Percentiles rank a stretch among this genome's conserved stretches.
Evolutionary conservation across 306 rosid genomes (phyloP).

Genomic region (Abrus pulchellus): DNA sequence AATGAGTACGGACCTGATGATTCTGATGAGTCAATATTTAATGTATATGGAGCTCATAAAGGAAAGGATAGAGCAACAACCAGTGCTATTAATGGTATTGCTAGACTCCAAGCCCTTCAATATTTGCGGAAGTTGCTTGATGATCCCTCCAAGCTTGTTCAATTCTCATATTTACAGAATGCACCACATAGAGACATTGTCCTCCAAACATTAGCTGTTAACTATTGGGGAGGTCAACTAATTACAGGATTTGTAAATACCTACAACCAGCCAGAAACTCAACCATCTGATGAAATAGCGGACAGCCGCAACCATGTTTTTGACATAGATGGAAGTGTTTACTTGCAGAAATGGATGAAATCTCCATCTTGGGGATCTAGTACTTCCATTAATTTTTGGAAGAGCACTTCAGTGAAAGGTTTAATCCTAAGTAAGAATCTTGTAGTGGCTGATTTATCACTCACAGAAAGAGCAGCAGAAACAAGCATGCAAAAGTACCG

Average conservation of each 20-base stretch:
- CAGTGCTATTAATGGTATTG: conserved; percentile 74
- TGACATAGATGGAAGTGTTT: conserved; percentile 93
- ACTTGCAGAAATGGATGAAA: conserved; percentile 87
- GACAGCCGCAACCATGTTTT: conserved; percentile 70
- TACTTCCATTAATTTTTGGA: conserved; percentile 81
- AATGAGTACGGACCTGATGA: conserved; percentile 79
- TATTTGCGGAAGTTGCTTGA: conserved; percentile 78
- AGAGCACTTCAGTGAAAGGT: conserved; percentile 72
- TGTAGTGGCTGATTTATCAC: conserved; percentile 79
- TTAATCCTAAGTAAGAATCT: conserved; percentile 83
- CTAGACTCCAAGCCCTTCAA: conserved; percentile 92
- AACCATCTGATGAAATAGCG: conserved; percentile 57
- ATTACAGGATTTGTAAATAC: conserved; percentile 60
- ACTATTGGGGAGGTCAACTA: conserved; percentile 89
- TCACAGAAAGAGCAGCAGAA: conserved; percentile 80
- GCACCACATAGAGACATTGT: conserved; percentile 88
- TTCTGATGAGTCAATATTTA: conserved; percentile 67
- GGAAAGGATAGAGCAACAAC: conserved; percentile 80
- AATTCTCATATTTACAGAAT: conserved; percentile 72
- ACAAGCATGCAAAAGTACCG: conserved; percentile 65
- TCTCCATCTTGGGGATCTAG: conserved; percentile 86
- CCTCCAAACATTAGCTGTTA: conserved; percentile 85
- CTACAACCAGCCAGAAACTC: conserved; percentile 54
- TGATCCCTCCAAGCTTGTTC: conserved; percentile 91
- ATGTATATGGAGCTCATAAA: conserved; percentile 81